Base-by-base conservation (phyloP, 805 yeast genomes). In the Phaffomyces antillensis region DNA sequence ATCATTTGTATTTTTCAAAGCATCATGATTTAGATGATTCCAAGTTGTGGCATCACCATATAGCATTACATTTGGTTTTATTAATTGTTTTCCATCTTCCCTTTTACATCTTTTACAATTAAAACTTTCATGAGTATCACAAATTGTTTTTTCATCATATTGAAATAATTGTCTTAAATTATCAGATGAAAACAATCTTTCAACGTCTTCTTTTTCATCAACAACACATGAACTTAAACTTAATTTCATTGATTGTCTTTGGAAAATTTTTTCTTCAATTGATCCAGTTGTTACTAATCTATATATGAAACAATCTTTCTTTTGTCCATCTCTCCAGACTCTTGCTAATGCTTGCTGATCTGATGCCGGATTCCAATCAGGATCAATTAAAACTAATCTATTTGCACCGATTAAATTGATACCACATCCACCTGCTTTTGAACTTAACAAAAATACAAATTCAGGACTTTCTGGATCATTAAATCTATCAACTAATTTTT, bases 341-440 rank as follows among this genome's bases (percentile, higher is more conserved):
- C 99, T 77, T 0, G 98, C 98, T 50, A 93, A 71, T 0, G 98
- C 98, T 65, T 91, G 99, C 62, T 93, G 98, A 60, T 91, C 99
- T 1, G 96, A 83, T 0, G 99, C 98, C 0, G 99, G 99, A 58
- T 91, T 91, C 99, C 99, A 93, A 62, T 93, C 99, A 0, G 85
- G 85, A 61, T 93, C 99, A 59, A 93, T 71, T 40, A 93, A 68
- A 18, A 93, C 78, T 50, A 93, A 70, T 50, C 99, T 73, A 53
- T 93, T 93, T 3, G 98, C 99, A 12, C 99, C 99, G 56, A 93
- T 91, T 55, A 93, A 74, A 62, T 93, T 93, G 57, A 93, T 87
- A 66, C 99, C 99, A 71, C 99, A 93, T 1, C 99, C 99, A 55
- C 99, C 99, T 1, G 99, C 99, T 63, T 93, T 93, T 8, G 96